A percentile compares a stretch with the other conserved stretches of the same genome.
phyloP scores from a whole-genome alignment of 768 basidiomycete species.

The Agrocybe chaxingu region DNA sequence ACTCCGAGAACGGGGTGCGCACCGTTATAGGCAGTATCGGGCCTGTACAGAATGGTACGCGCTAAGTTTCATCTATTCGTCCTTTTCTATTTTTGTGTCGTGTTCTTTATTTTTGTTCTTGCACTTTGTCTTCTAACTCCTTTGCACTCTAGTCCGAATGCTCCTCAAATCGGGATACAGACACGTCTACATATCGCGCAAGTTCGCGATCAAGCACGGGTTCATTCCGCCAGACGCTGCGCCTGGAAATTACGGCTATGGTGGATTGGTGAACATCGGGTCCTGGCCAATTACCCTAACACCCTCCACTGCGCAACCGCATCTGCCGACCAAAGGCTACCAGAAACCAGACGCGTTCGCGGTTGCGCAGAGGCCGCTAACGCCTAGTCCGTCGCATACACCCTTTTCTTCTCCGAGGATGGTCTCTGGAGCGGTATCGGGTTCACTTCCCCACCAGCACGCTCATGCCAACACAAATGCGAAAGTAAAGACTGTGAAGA shows the following conservation, averaged over 20 bases:
- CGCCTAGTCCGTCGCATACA: constrained; percentile 6
- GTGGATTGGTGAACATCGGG: constrained; percentile 83
- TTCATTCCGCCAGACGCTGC: constrained; percentile 86
- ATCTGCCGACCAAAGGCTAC: constrained; percentile 19
- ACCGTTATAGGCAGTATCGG: constrained; percentile 91
- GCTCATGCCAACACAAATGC: constrained; percentile 2
- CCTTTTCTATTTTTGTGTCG: background rate
- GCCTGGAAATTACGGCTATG: constrained; percentile 93
- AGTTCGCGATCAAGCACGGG: constrained; percentile 83
- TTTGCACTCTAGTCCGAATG: constrained; percentile 69
- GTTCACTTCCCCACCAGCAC: no score
- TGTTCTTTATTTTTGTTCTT: background rate
- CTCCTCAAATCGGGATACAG: constrained; percentile 88
- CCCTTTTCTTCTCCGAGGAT: constrained; percentile 12
- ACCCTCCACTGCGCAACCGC: constrained; percentile 34
- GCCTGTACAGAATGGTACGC: constrained; percentile 79
- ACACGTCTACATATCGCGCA: constrained; percentile 93
- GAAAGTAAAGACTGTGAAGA: constrained; percentile 8
- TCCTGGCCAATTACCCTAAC: constrained; percentile 79
- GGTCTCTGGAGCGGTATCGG: no score
- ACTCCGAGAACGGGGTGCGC: constrained; percentile 87
- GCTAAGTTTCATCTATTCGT: background rate
- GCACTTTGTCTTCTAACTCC: background rate
- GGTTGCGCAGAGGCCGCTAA: constrained; percentile 3
- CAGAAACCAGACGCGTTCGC: constrained; percentile 17